Evolutionary conservation across 352 stramenopile genomes (phyloP).

Genomic region (Phytophthora gonapodyides): DNA sequence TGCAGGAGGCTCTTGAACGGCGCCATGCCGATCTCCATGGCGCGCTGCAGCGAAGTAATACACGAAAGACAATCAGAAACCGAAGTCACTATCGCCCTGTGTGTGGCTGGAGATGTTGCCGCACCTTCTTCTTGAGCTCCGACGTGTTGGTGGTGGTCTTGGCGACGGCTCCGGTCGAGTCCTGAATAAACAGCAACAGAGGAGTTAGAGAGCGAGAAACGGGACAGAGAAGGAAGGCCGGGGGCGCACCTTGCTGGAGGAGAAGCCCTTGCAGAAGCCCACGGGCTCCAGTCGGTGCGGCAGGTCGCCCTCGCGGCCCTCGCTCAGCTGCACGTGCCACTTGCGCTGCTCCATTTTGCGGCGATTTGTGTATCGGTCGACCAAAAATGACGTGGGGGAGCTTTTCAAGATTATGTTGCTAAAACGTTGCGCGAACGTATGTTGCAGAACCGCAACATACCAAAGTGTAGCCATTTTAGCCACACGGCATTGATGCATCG

Average conservation of each 20-base stretch:
- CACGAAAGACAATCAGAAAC: not conserved
- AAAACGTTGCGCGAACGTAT: too few species aligned
- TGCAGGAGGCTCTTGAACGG: slow-evolving; percentile 94
- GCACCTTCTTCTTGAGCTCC: slow-evolving; percentile 89
- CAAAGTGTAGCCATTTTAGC: too few species aligned
- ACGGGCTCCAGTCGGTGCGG: slow-evolving; percentile 65
- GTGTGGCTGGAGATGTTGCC: not conserved
- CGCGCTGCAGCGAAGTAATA: slow-evolving; percentile 50
- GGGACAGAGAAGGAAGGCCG: not conserved
- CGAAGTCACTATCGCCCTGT: slow-evolving; percentile 10
- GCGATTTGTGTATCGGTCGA: not conserved
- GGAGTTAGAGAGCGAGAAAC: slow-evolving; percentile 1
- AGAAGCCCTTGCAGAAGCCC: slow-evolving; percentile 65
- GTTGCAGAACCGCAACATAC: too few species aligned
- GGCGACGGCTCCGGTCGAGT: slow-evolving; percentile 55
- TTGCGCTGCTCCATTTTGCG: slow-evolving; percentile 60
- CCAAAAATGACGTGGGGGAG: slow-evolving; percentile 11
- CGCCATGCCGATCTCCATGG: slow-evolving; percentile 90
- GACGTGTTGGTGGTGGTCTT: slow-evolving; percentile 71
- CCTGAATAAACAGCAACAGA: slow-evolving; percentile 30
- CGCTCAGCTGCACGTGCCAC: slow-evolving; percentile 79
- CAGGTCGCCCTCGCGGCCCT: slow-evolving; percentile 75
- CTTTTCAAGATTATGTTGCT: too few species aligned
- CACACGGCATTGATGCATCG: too few species aligned
- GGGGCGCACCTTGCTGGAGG: slow-evolving; percentile 53